Evolutionary conservation across 345 rosid species (phyloP).

Genomic region (Eutrema japonicum): DNA sequence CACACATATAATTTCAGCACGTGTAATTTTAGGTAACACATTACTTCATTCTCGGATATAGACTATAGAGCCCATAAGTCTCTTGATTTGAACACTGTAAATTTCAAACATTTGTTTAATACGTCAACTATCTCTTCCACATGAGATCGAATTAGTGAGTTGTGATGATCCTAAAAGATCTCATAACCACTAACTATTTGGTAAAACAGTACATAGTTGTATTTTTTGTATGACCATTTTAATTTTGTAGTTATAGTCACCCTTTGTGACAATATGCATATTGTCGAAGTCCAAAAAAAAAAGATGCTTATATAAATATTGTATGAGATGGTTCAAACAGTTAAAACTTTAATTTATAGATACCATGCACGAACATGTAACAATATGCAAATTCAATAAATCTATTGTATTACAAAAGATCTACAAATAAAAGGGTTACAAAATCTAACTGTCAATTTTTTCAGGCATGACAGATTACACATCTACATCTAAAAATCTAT

Average conservation of each 20-base stretch:
- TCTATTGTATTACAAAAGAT: background rate
- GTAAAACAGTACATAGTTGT: background rate
- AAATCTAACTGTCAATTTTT: background rate
- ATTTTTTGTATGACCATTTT: background rate
- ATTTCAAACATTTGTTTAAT: background rate
- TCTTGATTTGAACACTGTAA: background rate
- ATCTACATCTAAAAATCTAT: conserved; percentile 22
- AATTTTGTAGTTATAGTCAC: background rate
- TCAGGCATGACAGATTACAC: conserved; percentile 9
- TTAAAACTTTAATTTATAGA: no score
- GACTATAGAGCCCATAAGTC: background rate
- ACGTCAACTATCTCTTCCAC: background rate
- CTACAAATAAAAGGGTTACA: background rate
- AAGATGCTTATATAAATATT: no score
- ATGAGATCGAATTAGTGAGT: background rate
- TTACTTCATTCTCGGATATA: background rate
- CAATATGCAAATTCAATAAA: background rate
- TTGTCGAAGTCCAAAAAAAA: no score
- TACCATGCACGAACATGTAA: background rate
- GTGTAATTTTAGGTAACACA: conserved; percentile 14
- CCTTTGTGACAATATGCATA: background rate
- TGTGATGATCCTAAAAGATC: background rate
- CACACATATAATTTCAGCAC: conserved; percentile 13
- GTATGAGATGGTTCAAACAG: background rate
- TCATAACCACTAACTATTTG: no score